Base-by-base conservation (phyloP, 2,329 filamentous ascomycete species). In the Mollisiaceae sp. region DNA sequence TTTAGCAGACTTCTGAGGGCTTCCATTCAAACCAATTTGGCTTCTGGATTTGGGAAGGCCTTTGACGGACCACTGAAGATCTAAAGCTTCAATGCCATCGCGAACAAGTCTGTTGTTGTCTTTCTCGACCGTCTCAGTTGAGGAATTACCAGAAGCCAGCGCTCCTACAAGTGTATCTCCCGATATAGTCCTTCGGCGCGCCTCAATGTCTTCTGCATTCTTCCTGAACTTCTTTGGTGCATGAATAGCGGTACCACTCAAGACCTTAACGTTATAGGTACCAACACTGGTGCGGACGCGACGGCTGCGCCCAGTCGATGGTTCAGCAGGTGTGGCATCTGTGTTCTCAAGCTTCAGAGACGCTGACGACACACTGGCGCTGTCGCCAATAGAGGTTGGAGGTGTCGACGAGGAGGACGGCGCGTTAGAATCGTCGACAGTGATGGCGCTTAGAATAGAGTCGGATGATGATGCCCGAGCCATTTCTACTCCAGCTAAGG, bases 251-350 rank as follows among this genome's bases (percentile, higher is more conserved):
- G 86, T 90, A 70, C 88, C 88, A 65, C 82, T 84, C 60, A 91
- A 80, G 71, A 85, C 83, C 69, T 86, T 82, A 18, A 90, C 78
- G 72, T 92, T 92, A 78, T 92, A 92, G 18, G 88, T 85, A 14
- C 85, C 83, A 20, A 86, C 79, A 61, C 82, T 83, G n/a, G 78
- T 73, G 67, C 85, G 83, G 43, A 82, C 79, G 72, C 89, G 85
- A 71, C 83, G 83, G 67, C 85, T 82, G 64, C 87, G 85, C 62
- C 75, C 73, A 59, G 76, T 59, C n/a, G 64, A 52, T n/a, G 59
- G 43, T 39, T 69, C 58, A 22, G 60, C 60, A 41, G 60, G 54
- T 18, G 67, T 58, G 39, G 63, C 14, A 12, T 38, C 50, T 20
- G 54, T 59, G 39, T 65, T 62, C n/a, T 75, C 75, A 20, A 68